Base-by-base conservation (phyloP, 768 basidiomycete genomes). In the Boletus huronensis region DNA sequence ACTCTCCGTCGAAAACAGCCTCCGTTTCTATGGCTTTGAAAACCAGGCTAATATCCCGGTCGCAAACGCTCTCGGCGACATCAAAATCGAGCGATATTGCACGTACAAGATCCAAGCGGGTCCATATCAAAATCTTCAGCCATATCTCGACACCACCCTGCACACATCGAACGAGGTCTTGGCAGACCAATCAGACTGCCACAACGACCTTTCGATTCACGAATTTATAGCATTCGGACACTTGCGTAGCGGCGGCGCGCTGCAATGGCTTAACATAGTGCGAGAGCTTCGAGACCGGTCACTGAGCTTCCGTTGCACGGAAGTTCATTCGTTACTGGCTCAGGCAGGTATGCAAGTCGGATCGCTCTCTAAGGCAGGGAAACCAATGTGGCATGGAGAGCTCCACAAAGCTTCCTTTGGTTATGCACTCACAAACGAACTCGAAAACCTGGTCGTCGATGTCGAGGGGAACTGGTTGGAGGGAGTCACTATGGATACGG, bases 181-280 rank as follows among this genome's bases (percentile, higher is more conserved):
- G 16, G 75, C 75, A 59, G 58, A 64, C n/a, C 80, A 82, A 57
- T 59, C 61, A 0, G 60, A 69, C 17, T 81, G 78, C 42, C 75
- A 74, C 3, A 35, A 54, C 19, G 68, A 74, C 6, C 64, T 82
- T 3, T 70, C 56, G 19, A 52, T 77, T 4, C 78, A 82, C 10
- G 79, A 82, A 49, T 75, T 68, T 21, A 62, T 75, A 13, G 70
- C 74, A 0, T 82, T 77, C 45, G 74, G 74, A 14, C 65, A 69
- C 44, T 57, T 82, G 39, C 77, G 81, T 5, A 71, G 75, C n/a
- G 80, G 82, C 1, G 55, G 67, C 0, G 59, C 48, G 1, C 60
- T 83, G 0, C 82, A 82, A 43, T 82, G 80, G 81, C 60, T 75
- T 32, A 82, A 82, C 50, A 74, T 82, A 23, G 51, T 71, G 17